Evolutionary conservation across 768 basidiomycete genomes (phyloP).

Genomic region (Nidularia sp.): DNA sequence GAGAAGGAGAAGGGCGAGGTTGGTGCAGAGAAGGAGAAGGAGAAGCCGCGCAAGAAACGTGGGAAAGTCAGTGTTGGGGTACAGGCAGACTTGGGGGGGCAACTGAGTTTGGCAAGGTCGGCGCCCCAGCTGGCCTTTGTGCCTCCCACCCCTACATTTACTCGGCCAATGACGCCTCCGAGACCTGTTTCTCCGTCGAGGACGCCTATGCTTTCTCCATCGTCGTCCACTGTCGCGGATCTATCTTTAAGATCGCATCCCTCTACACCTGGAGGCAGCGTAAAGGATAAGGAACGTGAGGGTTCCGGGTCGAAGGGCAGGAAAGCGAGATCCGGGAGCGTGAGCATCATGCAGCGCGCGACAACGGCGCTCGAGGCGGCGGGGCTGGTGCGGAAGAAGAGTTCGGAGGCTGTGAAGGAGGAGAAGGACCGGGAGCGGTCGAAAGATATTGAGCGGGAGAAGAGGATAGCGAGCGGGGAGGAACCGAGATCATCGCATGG

Average conservation of each 20-base stretch:
- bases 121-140: slow-evolving; percentile 69
- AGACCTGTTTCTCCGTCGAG: slow-evolving; percentile 38
- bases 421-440: slow-evolving; percentile 35
- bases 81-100: slow-evolving; percentile 38
- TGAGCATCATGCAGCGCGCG: slow-evolving; percentile 94
- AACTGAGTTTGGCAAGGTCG: slow-evolving; percentile 26
- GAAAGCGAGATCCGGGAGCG: slow-evolving; percentile 81
- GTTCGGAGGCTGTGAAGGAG: slow-evolving; percentile 66
- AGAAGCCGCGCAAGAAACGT: slow-evolving; percentile 24
- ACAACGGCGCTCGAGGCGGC: slow-evolving; percentile 88
- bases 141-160: slow-evolving; percentile 70
- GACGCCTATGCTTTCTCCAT: slow-evolving; percentile 57
- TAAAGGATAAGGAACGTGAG: slow-evolving; percentile 51
- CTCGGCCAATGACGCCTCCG: slow-evolving; percentile 51
- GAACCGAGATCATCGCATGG: slow-evolving; percentile 67
- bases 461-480: slow-evolving; percentile 37
- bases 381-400: slow-evolving; percentile 80
- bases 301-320: slow-evolving; percentile 41
- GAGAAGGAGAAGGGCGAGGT: slow-evolving; percentile 5
- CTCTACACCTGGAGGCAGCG: slow-evolving; percentile 62
- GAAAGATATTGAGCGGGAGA: slow-evolving; percentile 34
- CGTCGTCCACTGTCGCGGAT: slow-evolving; percentile 43
- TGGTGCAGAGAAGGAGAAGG: neutral
- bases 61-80: slow-evolving; percentile 29
- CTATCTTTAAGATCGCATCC: slow-evolving; percentile 60